Conservation (phyloP, 495 filamentous ascomycete genomes). For the Aspergillus olivimuriae region DNA sequence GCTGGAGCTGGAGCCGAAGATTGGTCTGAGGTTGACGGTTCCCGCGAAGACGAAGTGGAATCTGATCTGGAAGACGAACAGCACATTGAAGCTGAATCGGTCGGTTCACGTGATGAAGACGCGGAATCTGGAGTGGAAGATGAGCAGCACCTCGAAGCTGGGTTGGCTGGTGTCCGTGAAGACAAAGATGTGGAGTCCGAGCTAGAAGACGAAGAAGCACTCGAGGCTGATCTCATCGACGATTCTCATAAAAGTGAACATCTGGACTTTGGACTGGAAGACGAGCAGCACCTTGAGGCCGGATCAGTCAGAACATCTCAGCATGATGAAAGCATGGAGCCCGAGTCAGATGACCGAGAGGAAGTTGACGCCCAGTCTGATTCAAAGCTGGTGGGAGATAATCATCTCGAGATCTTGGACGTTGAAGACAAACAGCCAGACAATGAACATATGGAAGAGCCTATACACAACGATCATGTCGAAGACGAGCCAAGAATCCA, state of each 20-base stretch:
- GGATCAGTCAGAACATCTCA: too few species aligned
- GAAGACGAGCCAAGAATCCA: constrained; percentile 2
- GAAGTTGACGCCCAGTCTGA: too few species aligned
- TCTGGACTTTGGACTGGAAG: too few species aligned
- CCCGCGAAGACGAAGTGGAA: background rate
- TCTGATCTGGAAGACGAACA: too few species aligned
- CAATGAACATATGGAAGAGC: constrained; percentile 5
- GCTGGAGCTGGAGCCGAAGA: constrained; percentile 1
- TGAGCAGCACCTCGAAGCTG: background rate
- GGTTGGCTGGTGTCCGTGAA: too few species aligned
- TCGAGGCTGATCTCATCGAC: background rate
- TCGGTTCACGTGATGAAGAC: background rate
- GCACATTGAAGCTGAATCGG: background rate
- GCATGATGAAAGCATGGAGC: too few species aligned
- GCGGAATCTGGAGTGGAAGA: too few species aligned
- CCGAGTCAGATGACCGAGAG: too few species aligned
- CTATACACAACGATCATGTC: constrained; percentile 7
- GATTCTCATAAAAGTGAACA: too few species aligned
- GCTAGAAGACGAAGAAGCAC: constrained; percentile 1
- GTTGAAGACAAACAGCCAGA: constrained; percentile 1
- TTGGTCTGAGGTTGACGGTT: constrained; percentile 1
- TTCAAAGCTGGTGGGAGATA: too few species aligned
- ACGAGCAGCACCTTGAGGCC: too few species aligned
- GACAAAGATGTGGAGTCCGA: background rate
- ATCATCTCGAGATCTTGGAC: background rate